Evolutionary conservation across 2,329 filamentous ascomycete species (phyloP), one percentile per base, ranked within the genome.

Genomic region (Colletotrichum sp.): DNA sequence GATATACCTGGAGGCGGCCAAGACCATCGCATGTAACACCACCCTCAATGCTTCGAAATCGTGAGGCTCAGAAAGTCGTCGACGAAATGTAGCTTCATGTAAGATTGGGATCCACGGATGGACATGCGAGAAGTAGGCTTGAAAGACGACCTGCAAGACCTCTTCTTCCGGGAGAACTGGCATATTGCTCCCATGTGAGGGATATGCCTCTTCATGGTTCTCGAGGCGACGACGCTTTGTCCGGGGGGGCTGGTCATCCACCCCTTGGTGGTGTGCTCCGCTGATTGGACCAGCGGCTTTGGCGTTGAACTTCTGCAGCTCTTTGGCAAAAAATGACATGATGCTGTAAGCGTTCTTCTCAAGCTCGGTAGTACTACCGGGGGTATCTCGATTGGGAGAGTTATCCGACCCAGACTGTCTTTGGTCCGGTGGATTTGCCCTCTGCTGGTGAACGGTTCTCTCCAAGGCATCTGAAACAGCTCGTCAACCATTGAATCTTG

Each of bases 91-190:
- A n/a, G 70, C 78, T 69, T 85, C 80, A 69, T 85, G 84, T 8
- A 86, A 69, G 57, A 86, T 83, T 0, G 84, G 84, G n/a, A 84
- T 84, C 82, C 84, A 87, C 0, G 85, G 85, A 57, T 86, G 85
- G 2, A 86, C 80, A 15, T 80, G 77, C 9, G 76, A 75, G 71
- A 86, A 86, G 73, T 86, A 86, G 6, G 82, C 79, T n/a, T 80
- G 78, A 2, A 85, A 70, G 1, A 84, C 64, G 16, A 78, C 71
- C 12, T 82, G 75, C 2, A 84, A 8, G 4, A 79, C 18, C 12
- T 81, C 70, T n/a, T 76, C 28, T 65, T 79, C 67, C 12, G 39
- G 71, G 0, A 70, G n/a, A 12, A 5, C 16, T 12, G 28, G 69
- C 4, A 18, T 1, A 13, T 36, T 24, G n/a, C 24, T 18, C 9